A percentile compares a stretch with the other conserved stretches of the same genome.
Conservation (phyloP, 2,329 filamentous ascomycete genomes). For the Cercospora beticola region DNA sequence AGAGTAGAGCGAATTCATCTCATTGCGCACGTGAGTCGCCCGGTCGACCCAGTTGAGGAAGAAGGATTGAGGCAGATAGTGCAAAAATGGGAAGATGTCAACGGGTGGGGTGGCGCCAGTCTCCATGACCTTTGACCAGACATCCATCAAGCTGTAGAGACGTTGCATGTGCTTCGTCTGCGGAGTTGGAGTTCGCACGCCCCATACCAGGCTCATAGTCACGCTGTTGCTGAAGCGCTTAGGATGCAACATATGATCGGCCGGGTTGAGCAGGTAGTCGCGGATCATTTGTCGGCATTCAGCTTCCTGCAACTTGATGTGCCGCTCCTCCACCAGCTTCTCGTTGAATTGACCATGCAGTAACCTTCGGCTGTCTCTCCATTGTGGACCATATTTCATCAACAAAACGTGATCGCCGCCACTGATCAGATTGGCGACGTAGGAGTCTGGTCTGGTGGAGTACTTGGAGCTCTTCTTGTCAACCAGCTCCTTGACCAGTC, state of each 20-base stretch:
- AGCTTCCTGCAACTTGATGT: constrained; percentile 48
- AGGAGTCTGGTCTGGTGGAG: constrained; percentile 40
- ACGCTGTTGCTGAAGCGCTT: constrained; percentile 53
- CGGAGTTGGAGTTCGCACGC: constrained; percentile 31
- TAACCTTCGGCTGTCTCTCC: constrained; percentile 50
- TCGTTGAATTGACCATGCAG: constrained; percentile 48
- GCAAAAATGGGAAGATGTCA: not conserved
- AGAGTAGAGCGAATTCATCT: not conserved
- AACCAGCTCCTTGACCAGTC: constrained; percentile 45
- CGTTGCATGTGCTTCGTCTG: constrained; percentile 27
- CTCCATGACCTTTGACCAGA: constrained; percentile 35
- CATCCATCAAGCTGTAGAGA: constrained; percentile 47
- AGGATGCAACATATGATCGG: constrained; percentile 50
- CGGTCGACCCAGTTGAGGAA: not conserved
- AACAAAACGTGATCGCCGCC: constrained; percentile 50
- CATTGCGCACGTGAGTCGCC: not conserved
- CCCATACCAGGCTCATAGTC: constrained; percentile 42
- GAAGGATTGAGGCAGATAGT: not conserved
- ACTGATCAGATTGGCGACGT: constrained; percentile 48
- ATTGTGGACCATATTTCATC: constrained; percentile 49
- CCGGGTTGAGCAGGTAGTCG: constrained; percentile 46
- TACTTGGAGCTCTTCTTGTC: constrained; percentile 50
- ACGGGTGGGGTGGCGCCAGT: not conserved
- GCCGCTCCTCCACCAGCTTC: constrained; percentile 45
- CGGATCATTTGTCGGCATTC: constrained; percentile 51